Base-by-base conservation (phyloP, 352 stramenopile species). In the Phytophthora cryptogea region DNA sequence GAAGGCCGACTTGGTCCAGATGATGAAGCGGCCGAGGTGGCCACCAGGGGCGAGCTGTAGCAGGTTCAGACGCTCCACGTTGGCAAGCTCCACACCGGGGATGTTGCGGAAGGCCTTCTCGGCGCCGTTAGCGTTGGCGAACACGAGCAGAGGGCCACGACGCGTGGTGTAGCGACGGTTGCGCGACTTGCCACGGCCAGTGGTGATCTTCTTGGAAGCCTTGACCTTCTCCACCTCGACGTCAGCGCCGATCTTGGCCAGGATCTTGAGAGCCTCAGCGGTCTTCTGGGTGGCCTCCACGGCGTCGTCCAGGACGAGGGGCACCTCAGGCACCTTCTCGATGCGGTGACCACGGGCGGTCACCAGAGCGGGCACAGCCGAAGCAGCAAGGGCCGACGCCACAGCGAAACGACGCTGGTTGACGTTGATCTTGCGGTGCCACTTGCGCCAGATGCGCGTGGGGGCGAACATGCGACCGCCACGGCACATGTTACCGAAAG, bases 401-500 rank as follows among this genome's bases (percentile, higher is more conserved):
- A 99, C 88, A 49, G 97, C 97, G 74, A 98, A 99, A 60, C 96
- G 88, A 70, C 96, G 96, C 84, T 99, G 96, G 83, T 97, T 99
- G 63, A 98, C 83, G 76, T 99, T 99, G 72, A 99, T 97, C 81
- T 98, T 98, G 67, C 94, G 87, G 87, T 99, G 96, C 97, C 97
- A 99, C 81, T 97, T 98, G 74, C 97, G 88, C 97, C 97, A 99
- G 62, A 98, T 98, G 74, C 98, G 98, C 72, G 97, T 99, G 50
- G 97, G 97, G 27, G 94, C 94, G 77, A 99, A 99, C 97, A 99
- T 99, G 76, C 96, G 92, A 83, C 96, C 97, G 62, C 87, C 93
- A 83, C 93, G 95, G 85, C 94, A 98, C 97, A 99, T 99, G 95
- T 99, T 99, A 59, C 97, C 97, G 86, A 99, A 99, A 30, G 97